Evolutionary conservation across 169 alveolate species (phyloP).

Genomic region (Theileria parva): DNA sequence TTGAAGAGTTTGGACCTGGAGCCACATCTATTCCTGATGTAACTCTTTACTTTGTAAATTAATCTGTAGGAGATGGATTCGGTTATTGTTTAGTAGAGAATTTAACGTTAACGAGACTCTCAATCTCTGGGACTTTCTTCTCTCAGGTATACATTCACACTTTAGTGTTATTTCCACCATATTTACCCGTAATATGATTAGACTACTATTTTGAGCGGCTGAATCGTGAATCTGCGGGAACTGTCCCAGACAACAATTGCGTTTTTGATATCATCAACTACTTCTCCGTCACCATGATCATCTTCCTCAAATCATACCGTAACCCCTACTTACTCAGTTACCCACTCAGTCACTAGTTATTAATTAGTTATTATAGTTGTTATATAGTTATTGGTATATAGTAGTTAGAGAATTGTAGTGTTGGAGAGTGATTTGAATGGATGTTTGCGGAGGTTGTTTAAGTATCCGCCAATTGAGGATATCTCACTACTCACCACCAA

Average conservation of each 20-base stretch:
- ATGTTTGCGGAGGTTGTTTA: slow-evolving; percentile 63
- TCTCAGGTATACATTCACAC: slow-evolving; percentile 37
- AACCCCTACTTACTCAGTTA: background rate
- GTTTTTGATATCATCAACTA: slow-evolving; percentile 34
- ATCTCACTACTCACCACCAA: slow-evolving; percentile 45
- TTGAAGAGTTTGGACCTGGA: slow-evolving; percentile 69
- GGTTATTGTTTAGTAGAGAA: slow-evolving; percentile 81
- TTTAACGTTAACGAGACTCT: slow-evolving; percentile 72
- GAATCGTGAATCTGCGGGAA: background rate
- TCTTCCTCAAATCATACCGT: slow-evolving; percentile 48
- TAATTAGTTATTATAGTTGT: too few species aligned
- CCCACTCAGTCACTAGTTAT: background rate
- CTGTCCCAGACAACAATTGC: slow-evolving; percentile 14
- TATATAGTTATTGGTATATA: too few species aligned
- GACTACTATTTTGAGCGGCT: slow-evolving; percentile 28
- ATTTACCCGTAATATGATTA: too few species aligned
- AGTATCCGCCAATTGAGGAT: slow-evolving; percentile 66
- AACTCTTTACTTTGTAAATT: background rate
- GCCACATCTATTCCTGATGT: slow-evolving; percentile 75
- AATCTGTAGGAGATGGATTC: slow-evolving; percentile 72
- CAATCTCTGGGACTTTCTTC: slow-evolving; percentile 69
- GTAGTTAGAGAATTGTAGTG: slow-evolving; percentile 16
- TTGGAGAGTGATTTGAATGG: slow-evolving; percentile 62
- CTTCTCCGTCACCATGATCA: slow-evolving; percentile 63
- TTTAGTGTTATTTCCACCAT: too few species aligned